These are phyloP conservation scores for Pseudozyma sp. DNA, from an alignment of 1,284 basidiomycete genomes.

Conservation along the genomic window DNA sequence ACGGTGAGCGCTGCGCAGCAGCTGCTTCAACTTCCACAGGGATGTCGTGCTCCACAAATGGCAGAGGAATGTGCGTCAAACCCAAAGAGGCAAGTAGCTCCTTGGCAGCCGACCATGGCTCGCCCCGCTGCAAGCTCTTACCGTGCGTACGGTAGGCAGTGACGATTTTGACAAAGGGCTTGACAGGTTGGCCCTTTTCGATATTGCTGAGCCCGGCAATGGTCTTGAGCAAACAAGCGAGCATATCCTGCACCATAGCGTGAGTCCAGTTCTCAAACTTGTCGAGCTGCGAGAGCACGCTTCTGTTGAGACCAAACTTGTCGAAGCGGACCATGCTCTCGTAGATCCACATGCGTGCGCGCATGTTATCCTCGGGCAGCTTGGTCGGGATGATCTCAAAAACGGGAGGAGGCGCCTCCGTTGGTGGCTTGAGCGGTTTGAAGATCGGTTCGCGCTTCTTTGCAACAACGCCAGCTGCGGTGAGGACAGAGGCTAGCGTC, in stretches of 20 bases:
- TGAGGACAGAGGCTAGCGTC: conserved; percentile 27
- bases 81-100: conserved; percentile 26
- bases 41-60: conserved; percentile 39
- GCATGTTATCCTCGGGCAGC: conserved; percentile 51
- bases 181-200: conserved; percentile 48
- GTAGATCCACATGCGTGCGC: conserved; percentile 62
- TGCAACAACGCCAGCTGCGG: background rate
- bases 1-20: conserved; percentile 34
- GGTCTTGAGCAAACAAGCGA: conserved; percentile 47
- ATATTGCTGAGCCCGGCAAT: conserved; percentile 49
- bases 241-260: conserved; percentile 46
- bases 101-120: conserved; percentile 50
- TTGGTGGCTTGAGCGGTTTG: conserved; percentile 43
- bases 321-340: conserved; percentile 61
- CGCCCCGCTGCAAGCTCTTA: conserved; percentile 43
- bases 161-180: conserved; percentile 28
- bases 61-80: conserved; percentile 14
- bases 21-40: conserved; percentile 41
- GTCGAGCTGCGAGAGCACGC: conserved; percentile 50
- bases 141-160: conserved; percentile 36
- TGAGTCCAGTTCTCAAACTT: conserved; percentile 58
- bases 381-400: conserved; percentile 48
- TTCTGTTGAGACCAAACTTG: conserved; percentile 46
- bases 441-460: conserved; percentile 18
- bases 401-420: conserved; percentile 26